These are phyloP conservation scores for Vaccinium vitisidaea DNA, from an alignment of 148 eudicot species.

Conservation along the genomic window DNA sequence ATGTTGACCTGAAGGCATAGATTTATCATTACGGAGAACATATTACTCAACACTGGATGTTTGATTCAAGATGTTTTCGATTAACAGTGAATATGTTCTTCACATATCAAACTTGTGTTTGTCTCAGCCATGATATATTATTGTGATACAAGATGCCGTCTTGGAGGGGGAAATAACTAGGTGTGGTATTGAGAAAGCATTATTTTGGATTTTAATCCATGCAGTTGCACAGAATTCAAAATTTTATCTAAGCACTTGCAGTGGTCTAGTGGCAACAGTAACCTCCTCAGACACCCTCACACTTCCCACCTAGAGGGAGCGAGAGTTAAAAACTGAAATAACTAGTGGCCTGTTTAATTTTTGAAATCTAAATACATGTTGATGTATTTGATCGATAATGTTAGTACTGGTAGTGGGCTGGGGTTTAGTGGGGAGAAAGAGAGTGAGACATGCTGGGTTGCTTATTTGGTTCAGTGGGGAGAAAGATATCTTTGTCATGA, in stretches of 20 bases:
- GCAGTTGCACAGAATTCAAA: not conserved
- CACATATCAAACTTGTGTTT: not conserved
- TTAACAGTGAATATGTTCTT: no score
- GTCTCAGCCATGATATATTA: not conserved
- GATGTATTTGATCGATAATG: no score
- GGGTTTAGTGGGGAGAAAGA: no score
- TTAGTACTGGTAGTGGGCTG: no score
- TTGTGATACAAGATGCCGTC: not conserved
- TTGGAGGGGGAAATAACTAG: not conserved
- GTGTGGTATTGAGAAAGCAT: not conserved
- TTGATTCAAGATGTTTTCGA: not conserved
- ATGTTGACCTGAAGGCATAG: not conserved
- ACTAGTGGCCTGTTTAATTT: no score
- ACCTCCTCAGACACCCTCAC: not conserved
- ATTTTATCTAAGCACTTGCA: not conserved
- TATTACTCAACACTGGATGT: not conserved
- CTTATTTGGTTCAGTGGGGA: no score
- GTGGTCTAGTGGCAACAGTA: not conserved
- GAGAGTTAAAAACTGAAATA: not conserved
- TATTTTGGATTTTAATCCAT: not conserved
- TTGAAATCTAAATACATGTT: no score
- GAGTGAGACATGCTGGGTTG: no score
- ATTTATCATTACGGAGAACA: not conserved
- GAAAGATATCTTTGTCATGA: not conserved
- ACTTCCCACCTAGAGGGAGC: not conserved